These are phyloP conservation scores for Schwanniomyces yamadae DNA, from an alignment of 805 yeast species.

Conservation along the genomic window DNA sequence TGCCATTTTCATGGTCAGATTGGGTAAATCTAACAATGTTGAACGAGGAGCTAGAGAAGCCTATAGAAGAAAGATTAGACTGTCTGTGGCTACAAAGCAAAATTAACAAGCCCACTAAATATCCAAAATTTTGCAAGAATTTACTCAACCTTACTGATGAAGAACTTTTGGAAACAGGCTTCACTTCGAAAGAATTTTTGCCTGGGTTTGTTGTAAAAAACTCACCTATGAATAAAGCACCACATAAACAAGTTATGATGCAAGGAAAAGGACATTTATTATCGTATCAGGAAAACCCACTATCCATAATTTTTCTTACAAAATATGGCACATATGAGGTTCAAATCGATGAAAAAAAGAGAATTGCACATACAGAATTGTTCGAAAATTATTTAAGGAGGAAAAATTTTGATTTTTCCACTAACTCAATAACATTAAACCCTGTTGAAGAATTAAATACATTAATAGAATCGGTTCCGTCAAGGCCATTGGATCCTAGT, in stretches of 20 bases:
- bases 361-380: slow-evolving; percentile 35
- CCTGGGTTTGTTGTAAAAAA: slow-evolving; percentile 42
- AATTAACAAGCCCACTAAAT: slow-evolving; percentile 17
- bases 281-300: slow-evolving; percentile 38
- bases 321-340: slow-evolving; percentile 35
- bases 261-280: slow-evolving; percentile 44
- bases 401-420: slow-evolving; percentile 18
- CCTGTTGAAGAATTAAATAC: slow-evolving; percentile 30
- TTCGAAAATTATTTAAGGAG: slow-evolving; percentile 30
- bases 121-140: slow-evolving; percentile 18
- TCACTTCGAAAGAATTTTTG: slow-evolving; percentile 19
- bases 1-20: slow-evolving; percentile 48
- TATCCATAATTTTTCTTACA: slow-evolving; percentile 40
- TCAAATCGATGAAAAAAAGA: slow-evolving; percentile 22
- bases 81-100: slow-evolving; percentile 23
- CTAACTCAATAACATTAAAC: slow-evolving; percentile 19
- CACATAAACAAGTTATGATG: slow-evolving; percentile 33
- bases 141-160: slow-evolving; percentile 15
- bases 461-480: slow-evolving; percentile 20
- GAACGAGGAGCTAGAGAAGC: slow-evolving; percentile 20
- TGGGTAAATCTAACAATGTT: slow-evolving; percentile 46
- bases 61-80: slow-evolving; percentile 9
- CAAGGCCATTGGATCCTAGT: slow-evolving; percentile 20
- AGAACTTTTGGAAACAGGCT: slow-evolving; percentile 22
- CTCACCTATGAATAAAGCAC: slow-evolving; percentile 29